A percentile compares a stretch with the other conserved stretches of the same genome.
These are phyloP conservation scores for Anthracocystis panici-leucophaei DNA, from an alignment of 1,284 basidiomycete genomes.

Conservation along the genomic window DNA sequence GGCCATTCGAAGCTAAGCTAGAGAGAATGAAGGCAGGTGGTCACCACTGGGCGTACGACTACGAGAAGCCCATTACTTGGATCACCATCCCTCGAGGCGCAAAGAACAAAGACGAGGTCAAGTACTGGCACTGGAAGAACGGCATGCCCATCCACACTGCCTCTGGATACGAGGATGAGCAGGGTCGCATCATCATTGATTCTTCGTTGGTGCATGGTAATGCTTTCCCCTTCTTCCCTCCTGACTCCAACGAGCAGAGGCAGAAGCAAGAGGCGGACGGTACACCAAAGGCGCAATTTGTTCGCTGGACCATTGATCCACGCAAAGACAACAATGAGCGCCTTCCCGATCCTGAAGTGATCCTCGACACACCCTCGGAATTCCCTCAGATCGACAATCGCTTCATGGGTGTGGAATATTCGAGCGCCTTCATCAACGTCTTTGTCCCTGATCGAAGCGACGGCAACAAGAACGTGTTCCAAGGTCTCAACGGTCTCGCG, in stretches of 20 bases:
- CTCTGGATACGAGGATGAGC: slow-evolving; percentile 24
- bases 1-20: slow-evolving; percentile 30
- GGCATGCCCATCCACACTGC: slow-evolving; percentile 40
- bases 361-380: slow-evolving; percentile 39
- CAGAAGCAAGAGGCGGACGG: slow-evolving; percentile 26
- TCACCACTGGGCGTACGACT: slow-evolving; percentile 38
- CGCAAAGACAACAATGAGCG: slow-evolving; percentile 30
- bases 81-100: slow-evolving; percentile 35
- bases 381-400: slow-evolving; percentile 45
- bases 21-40: slow-evolving; percentile 36
- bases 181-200: slow-evolving; percentile 39
- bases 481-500: slow-evolving; percentile 34
- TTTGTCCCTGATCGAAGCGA: slow-evolving; percentile 33
- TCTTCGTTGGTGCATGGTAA: slow-evolving; percentile 32
- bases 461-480: slow-evolving; percentile 38
- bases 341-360: slow-evolving; percentile 29
- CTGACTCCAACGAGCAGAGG: slow-evolving; percentile 27
- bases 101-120: slow-evolving; percentile 41
- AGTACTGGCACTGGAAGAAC: slow-evolving; percentile 44
- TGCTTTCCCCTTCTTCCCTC: slow-evolving; percentile 39
- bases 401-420: slow-evolving; percentile 35
- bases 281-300: slow-evolving; percentile 27
- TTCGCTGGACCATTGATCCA: slow-evolving; percentile 39
- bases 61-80: slow-evolving; percentile 33
- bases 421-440: slow-evolving; percentile 38